A percentile compares a stretch with the other conserved stretches of the same genome.
phyloP scores from a whole-genome alignment of 306 rosid species.

The Casuarina glauca region DNA sequence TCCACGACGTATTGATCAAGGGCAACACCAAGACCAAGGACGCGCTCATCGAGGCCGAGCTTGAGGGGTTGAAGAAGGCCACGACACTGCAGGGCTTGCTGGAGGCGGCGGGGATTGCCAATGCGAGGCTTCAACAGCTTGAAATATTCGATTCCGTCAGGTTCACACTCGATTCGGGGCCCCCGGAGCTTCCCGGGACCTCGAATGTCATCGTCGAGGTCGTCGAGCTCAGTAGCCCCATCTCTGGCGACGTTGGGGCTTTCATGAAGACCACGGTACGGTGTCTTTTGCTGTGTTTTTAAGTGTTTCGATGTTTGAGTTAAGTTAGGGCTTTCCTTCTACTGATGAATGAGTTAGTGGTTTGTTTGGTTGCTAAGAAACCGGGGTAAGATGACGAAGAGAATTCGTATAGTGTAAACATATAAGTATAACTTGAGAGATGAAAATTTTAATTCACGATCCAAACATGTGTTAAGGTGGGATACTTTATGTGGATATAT shows the following conservation, averaged over 20 bases:
- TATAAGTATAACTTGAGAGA: not conserved
- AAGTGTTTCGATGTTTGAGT: not conserved
- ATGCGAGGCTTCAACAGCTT: conserved; percentile 65
- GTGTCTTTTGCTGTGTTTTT: conserved; percentile 13
- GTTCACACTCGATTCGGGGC: conserved; percentile 78
- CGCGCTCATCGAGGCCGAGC: conserved; percentile 74
- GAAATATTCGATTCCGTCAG: conserved; percentile 71
- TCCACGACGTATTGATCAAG: conserved; percentile 78
- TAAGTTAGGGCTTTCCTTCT: not conserved
- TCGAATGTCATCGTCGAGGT: conserved; percentile 77
- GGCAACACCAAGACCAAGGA: conserved; percentile 88
- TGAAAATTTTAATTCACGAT: conserved; percentile 15
- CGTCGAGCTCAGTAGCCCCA: conserved; percentile 49
- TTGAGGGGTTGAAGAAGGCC: conserved; percentile 59
- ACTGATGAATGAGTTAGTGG: not conserved
- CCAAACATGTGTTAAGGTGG: not conserved
- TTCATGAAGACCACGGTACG: conserved; percentile 80
- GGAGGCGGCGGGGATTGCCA: conserved; percentile 59
- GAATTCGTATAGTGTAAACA: not conserved
- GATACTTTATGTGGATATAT: not conserved
- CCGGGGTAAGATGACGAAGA: conserved; percentile 9
- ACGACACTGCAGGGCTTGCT: conserved; percentile 75
- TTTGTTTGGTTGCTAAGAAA: conserved; percentile 26
- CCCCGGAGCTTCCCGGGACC: conserved; percentile 77
- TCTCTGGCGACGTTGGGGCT: conserved; percentile 68